Evolutionary conservation across 148 eudicot genomes (phyloP), one percentile per base, ranked within the genome.

Genomic region (Camellia japonica): DNA sequence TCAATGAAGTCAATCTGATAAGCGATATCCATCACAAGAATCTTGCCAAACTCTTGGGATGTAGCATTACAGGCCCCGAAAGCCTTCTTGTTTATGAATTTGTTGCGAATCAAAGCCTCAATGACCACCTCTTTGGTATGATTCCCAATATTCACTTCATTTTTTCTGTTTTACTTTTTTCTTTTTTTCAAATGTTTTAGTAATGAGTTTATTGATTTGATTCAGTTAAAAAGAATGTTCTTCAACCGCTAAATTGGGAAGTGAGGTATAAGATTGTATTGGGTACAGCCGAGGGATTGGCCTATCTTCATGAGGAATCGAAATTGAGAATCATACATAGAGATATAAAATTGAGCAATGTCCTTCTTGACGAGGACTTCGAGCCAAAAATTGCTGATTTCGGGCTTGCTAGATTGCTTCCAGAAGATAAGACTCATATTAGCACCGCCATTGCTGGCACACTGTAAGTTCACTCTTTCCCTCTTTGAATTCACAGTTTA

Each of bases 361-460:
- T 90, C n/a, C 88, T 90, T 44, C 83, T 90, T 59, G 89, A 90
- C 46, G 75, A 75, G 16, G 84, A 85, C 20, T 80, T 89, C 38
- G 71, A 64, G 0, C 84, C 90, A 41, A 90, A 87, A 64, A 90
- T 90, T 77, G 93, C 93, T 72, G 93, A 90, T 86, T 90, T 90
- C 59, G 93, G 92, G 23, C 86, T 90, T 5, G 93, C 87, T 18
- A 72, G 92, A 67, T 82, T 82, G 54, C 83, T 87, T 64, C 91
- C 85, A n/a, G 85, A 85, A 80, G 92, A 90, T 73, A 79, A 87
- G 65, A 85, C 76, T 76, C 92, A 90, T 71, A 84, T 90, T 20
- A 90, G 90, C 86, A 87, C 93, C n/a, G 90, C 84, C 47, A 79
- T 88, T 77, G 91, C 93, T n/a, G 93, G 93, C 44, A 90, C 93